Conservation (phyloP, 2,329 filamentous ascomycete species). For the Cladophialophora bantiana region DNA sequence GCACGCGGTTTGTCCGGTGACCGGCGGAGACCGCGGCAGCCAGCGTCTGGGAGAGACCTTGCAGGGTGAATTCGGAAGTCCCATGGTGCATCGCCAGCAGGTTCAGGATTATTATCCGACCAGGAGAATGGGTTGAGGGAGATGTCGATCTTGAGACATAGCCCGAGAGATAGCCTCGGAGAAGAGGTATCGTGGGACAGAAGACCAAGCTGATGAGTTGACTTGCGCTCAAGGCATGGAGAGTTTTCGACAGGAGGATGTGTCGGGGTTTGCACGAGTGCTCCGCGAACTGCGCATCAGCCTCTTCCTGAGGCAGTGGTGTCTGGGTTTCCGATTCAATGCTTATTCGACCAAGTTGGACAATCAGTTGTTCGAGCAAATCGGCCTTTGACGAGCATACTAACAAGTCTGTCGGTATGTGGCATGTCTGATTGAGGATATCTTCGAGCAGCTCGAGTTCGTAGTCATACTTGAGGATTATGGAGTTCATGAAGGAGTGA, state of each 20-base stretch:
- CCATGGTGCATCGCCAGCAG: slow-evolving; percentile 51
- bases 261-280: slow-evolving; percentile 39
- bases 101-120: slow-evolving; percentile 52
- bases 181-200: slow-evolving; percentile 74
- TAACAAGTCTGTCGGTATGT: slow-evolving; percentile 69
- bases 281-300: slow-evolving; percentile 1
- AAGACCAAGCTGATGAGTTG: slow-evolving; percentile 75
- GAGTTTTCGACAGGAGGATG: slow-evolving; percentile 66
- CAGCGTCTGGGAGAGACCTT: slow-evolving; percentile 56
- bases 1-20: slow-evolving; percentile 41
- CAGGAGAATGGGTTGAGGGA: slow-evolving; percentile 42
- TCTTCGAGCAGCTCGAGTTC: slow-evolving; percentile 66
- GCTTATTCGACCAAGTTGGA: slow-evolving; percentile 52
- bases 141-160: slow-evolving; percentile 48
- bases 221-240: slow-evolving; percentile 73
- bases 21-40: slow-evolving; percentile 51
- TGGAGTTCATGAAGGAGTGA: slow-evolving; percentile 20
- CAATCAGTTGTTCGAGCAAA: slow-evolving; percentile 68
- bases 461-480: slow-evolving; percentile 52
- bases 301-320: slow-evolving; percentile 20
- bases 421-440: slow-evolving; percentile 62
- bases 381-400: slow-evolving; percentile 70
- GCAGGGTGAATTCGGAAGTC: slow-evolving; percentile 57
- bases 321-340: slow-evolving; percentile 27
- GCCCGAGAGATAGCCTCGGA: slow-evolving; percentile 76